Conservation (phyloP, 208 protist species). For the Crithidia thermophila region DNA sequence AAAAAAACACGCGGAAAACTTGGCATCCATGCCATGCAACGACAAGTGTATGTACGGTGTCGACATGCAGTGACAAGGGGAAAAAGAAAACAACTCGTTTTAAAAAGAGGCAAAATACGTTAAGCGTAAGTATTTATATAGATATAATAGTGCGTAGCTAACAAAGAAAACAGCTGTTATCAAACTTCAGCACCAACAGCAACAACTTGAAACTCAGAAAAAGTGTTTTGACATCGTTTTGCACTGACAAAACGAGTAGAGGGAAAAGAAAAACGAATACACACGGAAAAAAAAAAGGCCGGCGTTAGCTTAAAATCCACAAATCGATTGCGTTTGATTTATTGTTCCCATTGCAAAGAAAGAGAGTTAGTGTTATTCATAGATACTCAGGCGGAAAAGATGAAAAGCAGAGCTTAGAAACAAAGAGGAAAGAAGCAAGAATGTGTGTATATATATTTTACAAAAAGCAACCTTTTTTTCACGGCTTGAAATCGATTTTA, state of each 20-base stretch:
- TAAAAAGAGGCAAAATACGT: too few relatives aligned
- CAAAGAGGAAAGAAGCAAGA: conserved; percentile 11
- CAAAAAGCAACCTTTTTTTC: neutral
- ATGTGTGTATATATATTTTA: neutral
- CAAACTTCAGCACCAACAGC: neutral
- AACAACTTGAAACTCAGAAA: neutral
- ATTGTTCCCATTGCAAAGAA: too few relatives aligned
- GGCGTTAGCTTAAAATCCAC: too few relatives aligned
- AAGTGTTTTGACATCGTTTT: neutral
- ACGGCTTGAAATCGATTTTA: neutral
- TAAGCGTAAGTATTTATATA: too few relatives aligned
- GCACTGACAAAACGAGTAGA: neutral
- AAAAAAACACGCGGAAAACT: neutral
- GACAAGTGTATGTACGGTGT: too few relatives aligned
- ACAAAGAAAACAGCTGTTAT: neutral
- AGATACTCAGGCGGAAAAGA: neutral
- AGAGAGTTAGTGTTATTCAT: neutral
- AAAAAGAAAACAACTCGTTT: too few relatives aligned
- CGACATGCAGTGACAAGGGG: too few relatives aligned
- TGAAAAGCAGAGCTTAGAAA: conserved; percentile 11
- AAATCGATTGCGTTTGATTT: too few relatives aligned
- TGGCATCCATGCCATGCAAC: too few relatives aligned
- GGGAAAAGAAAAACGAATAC: conserved; percentile 14
- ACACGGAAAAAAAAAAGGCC: too few relatives aligned
- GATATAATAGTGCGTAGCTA: too few relatives aligned